These are phyloP conservation scores for Colletotrichum shisoi DNA, from an alignment of 2,329 filamentous ascomycete species.

Conservation along the genomic window DNA sequence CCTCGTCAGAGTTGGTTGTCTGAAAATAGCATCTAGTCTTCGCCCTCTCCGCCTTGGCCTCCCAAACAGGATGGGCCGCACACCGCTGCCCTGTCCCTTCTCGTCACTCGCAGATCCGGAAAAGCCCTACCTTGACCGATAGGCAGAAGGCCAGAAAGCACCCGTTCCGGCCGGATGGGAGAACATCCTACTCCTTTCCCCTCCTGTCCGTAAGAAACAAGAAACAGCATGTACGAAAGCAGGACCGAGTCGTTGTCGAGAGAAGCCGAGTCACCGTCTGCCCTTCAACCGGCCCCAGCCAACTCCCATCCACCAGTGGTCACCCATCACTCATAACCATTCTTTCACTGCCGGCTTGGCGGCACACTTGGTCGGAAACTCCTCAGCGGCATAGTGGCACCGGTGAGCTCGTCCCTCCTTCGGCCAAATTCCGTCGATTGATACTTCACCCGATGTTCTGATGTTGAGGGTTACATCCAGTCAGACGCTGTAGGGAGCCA, in stretches of 20 bases:
- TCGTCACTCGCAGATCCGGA: constrained; percentile 24
- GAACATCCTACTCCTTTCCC: neutral
- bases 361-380: neutral
- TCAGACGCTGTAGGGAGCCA: neutral
- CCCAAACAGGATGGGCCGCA: constrained; percentile 28
- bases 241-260: constrained; percentile 1
- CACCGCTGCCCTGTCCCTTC: constrained; percentile 2
- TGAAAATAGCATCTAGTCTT: constrained; percentile 35
- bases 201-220: constrained; percentile 15
- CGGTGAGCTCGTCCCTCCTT: constrained; percentile 21
- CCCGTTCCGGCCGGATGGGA: constrained; percentile 18
- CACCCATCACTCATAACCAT: neutral
- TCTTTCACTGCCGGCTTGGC: neutral
- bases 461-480: constrained; percentile 7
- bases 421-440: constrained; percentile 12
- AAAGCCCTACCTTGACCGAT: constrained; percentile 19
- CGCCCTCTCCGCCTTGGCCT: constrained; percentile 19
- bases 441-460: constrained; percentile 28
- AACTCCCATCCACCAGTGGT: neutral
- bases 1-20: constrained; percentile 9
- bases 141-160: neutral
- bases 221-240: constrained; percentile 25
- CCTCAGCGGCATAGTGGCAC: neutral
- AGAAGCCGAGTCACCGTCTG: constrained; percentile 2
- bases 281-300: constrained; percentile 1